phyloP scores from a whole-genome alignment of 176 grass and related monocot species.

The Dendrocalamus sinicus region DNA sequence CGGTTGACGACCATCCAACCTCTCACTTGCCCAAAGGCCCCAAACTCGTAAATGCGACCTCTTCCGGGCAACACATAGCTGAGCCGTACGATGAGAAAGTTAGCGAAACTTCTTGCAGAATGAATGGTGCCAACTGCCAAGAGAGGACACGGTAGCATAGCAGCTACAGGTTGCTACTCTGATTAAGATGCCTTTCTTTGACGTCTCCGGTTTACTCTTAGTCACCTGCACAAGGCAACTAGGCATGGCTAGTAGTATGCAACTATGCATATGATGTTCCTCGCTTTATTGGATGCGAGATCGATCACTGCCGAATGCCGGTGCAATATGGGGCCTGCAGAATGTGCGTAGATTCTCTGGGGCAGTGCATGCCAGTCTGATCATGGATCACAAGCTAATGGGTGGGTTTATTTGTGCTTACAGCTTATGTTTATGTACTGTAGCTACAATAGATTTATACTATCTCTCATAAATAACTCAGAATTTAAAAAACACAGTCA shows the following conservation, averaged over 20 bases:
- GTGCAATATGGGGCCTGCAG: not conserved
- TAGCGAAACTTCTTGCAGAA: not conserved
- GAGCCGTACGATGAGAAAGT: not conserved
- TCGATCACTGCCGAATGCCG: not conserved
- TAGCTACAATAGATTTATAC: no score
- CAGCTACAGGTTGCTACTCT: not conserved
- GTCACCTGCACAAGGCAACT: not conserved
- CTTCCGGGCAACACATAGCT: not conserved
- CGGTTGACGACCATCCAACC: not conserved
- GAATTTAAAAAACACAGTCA: no score
- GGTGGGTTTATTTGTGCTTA: no score
- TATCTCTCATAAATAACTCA: fast-evolving
- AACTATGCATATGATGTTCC: not conserved
- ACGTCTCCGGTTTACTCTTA: not conserved
- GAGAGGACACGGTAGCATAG: slow-evolving; percentile 10
- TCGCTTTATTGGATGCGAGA: not conserved
- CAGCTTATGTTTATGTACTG: no score
- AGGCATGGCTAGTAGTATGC: not conserved
- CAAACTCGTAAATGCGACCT: not conserved
- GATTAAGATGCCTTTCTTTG: not conserved
- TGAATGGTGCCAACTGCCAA: not conserved
- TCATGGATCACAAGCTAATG: not conserved
- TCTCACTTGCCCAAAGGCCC: not conserved
- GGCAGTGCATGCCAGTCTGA: not conserved
- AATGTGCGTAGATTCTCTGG: not conserved